Evolutionary conservation across 1,139 yeast species (phyloP), one percentile per base, ranked within the genome.

Genomic region (Keqinozyma sinolaborantium): DNA sequence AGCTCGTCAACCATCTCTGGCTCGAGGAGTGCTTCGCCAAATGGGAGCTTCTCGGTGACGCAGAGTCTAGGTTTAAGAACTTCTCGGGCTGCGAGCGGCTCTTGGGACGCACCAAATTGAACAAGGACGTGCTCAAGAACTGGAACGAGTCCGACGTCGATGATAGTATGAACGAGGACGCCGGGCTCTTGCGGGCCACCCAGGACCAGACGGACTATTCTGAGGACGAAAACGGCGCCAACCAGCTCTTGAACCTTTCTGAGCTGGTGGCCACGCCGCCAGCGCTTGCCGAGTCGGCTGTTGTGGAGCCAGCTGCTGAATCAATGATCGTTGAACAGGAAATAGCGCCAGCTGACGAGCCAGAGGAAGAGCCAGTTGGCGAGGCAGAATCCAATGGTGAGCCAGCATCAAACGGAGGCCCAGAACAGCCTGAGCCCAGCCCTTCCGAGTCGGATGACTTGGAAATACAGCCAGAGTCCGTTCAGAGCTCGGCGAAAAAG

Each of bases 1-100:
- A 60, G 23, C 54, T 83, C 1, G 82, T 86, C 0, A 88, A 83
- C 48, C 95, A 86, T 53, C 50, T 81, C 13, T 92, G 98, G 98
- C 58, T 92, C n/a, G 97, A 92, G 50, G 94, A 85, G 36, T 73
- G 84, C 32, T 83, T 69, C 49, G 66, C 79, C 0, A 56, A 67
- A 28, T 83, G 94, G 90, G 55, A 56, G 28, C 45, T 68, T 4
- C 64, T 75, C 44, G 73, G 77, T 28, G 64, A 58, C 14, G 48
- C 64, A 1, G 48, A 53, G 11, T 62, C 70, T 3, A 62, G 73
- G 24, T 82, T 70, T 49, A 56, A 64, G 25, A 59, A 54, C 15
- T 45, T 60, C 3, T 40, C 47, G 14, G 58, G 59, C 2, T 50
- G 73, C 33, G 67, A 70, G 23, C 60, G 70, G 23, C 51, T 70